Conservation (phyloP, 2,329 filamentous ascomycete genomes). For the Botryotinia globosa region DNA sequence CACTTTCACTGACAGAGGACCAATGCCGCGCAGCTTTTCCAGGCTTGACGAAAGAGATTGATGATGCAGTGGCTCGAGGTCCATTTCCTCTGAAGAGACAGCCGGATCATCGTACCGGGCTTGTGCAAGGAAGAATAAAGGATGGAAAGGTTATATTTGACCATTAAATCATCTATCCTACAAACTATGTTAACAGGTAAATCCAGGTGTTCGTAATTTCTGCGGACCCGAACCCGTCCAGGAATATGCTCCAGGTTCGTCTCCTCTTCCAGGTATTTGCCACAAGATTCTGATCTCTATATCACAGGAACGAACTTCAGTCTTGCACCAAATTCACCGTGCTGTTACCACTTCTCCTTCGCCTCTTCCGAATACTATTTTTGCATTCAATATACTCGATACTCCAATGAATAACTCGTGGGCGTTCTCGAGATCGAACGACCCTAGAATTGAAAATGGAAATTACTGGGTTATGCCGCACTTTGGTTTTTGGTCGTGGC, state of each 20-base stretch:
- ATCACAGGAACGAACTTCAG: conserved; percentile 47
- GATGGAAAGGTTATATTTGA: conserved; percentile 41
- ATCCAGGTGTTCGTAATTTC: conserved; percentile 46
- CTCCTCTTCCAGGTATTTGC: neutral
- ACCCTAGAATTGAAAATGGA: conserved; percentile 37
- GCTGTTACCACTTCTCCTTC: conserved; percentile 49
- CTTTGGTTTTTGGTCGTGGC: conserved; percentile 56
- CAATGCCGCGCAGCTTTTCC: conserved; percentile 49
- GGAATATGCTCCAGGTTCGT: conserved; percentile 44
- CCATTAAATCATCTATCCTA: neutral
- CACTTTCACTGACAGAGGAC: conserved; percentile 40
- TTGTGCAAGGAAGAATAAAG: conserved; percentile 45
- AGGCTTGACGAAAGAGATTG: conserved; percentile 47
- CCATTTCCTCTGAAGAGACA: conserved; percentile 43
- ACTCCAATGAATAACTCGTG: conserved; percentile 45
- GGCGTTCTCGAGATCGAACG: conserved; percentile 48
- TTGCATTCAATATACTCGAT: conserved; percentile 53
- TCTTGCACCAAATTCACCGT: conserved; percentile 52
- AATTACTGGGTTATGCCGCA: conserved; percentile 53
- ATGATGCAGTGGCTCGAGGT: conserved; percentile 45
- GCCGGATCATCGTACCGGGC: conserved; percentile 41
- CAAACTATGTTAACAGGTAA: neutral
- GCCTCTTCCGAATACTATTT: conserved; percentile 49
- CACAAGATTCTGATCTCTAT: conserved; percentile 24
- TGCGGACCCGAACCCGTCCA: conserved; percentile 43